These are phyloP conservation scores for Colletotrichum euphorbiae DNA, from an alignment of 2,329 filamentous ascomycete species.

Conservation along the genomic window DNA sequence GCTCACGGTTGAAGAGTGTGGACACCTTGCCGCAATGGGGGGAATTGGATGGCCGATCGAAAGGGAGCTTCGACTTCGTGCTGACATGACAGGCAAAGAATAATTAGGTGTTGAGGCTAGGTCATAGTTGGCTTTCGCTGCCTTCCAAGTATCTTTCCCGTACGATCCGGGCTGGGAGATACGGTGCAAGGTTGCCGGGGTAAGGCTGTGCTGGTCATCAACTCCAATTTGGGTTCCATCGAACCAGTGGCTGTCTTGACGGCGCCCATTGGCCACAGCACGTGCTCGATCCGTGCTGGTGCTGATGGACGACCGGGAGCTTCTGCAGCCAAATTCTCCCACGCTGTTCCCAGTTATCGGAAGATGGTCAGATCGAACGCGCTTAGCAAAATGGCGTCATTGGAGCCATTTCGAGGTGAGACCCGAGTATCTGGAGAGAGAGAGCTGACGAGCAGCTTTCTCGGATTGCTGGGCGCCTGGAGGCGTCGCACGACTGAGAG, in stretches of 20 bases:
- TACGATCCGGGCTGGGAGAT: slow-evolving; percentile 12
- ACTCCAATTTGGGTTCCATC: slow-evolving; percentile 28
- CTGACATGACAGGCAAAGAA: slow-evolving; percentile 35
- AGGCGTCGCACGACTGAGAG: slow-evolving; percentile 25
- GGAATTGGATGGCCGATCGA: slow-evolving; percentile 5
- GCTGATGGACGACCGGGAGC: slow-evolving; percentile 36
- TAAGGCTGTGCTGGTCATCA: slow-evolving; percentile 36
- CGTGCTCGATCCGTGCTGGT: slow-evolving; percentile 35
- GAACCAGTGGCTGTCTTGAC: slow-evolving; percentile 17
- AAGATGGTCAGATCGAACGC: slow-evolving; percentile 37
- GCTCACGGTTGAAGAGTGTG: slow-evolving; percentile 1
- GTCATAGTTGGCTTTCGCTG: slow-evolving; percentile 11
- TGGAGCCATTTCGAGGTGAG: slow-evolving; percentile 30
- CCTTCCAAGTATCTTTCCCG: slow-evolving; percentile 11
- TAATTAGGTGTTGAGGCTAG: slow-evolving; percentile 29
- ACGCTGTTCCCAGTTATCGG: slow-evolving; percentile 34
- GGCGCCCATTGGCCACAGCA: slow-evolving; percentile 37
- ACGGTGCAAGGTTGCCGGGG: slow-evolving; percentile 22
- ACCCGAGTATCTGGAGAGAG: slow-evolving; percentile 38
- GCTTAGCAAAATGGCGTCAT: slow-evolving; percentile 40
- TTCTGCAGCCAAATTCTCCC: slow-evolving; percentile 34
- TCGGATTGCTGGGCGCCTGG: slow-evolving; percentile 21
- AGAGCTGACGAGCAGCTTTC: slow-evolving; percentile 8
- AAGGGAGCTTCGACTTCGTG: slow-evolving; percentile 25
- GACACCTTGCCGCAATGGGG: slow-evolving; percentile 20